Evolutionary conservation across 306 rosid genomes (phyloP).

Genomic region (Dryas drummondii): DNA sequence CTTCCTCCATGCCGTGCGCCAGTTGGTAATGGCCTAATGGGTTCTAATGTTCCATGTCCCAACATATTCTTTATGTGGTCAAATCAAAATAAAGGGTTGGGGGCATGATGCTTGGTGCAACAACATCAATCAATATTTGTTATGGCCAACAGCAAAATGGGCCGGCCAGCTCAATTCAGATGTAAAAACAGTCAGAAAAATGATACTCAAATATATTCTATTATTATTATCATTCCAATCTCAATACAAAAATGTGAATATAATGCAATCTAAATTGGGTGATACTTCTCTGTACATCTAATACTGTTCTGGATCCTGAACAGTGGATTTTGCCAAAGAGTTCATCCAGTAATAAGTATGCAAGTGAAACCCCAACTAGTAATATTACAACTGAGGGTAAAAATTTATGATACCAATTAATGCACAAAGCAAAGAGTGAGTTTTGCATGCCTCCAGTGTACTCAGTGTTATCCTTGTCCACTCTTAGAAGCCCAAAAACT

Average conservation of each 20-base stretch:
- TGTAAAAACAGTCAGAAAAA: neutral
- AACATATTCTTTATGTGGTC: neutral
- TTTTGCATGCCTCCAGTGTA: neutral
- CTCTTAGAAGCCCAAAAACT: conserved; percentile 59
- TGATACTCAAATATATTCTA: neutral
- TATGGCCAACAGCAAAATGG: too few species aligned
- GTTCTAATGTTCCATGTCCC: neutral
- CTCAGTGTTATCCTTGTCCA: too few species aligned
- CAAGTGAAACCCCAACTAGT: conserved; percentile 9
- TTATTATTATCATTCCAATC: neutral
- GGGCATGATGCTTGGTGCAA: too few species aligned
- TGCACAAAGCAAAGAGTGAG: neutral
- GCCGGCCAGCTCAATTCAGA: too few species aligned
- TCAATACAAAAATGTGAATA: conserved; percentile 15
- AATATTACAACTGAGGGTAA: conserved; percentile 1
- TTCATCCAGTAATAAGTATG: neutral
- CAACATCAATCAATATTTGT: too few species aligned
- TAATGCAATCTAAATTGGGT: neutral
- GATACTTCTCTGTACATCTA: conserved; percentile 45
- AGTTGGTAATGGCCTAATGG: neutral
- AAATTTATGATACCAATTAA: neutral
- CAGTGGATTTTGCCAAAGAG: neutral
- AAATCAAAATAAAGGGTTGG: neutral
- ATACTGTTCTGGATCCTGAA: conserved; percentile 19
- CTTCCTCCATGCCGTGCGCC: neutral